Percentiles rank a stretch among this genome's conserved stretches.
phyloP scores from a whole-genome alignment of 2,329 filamentous ascomycete species.

The Drechmeria coniospora region DNA sequence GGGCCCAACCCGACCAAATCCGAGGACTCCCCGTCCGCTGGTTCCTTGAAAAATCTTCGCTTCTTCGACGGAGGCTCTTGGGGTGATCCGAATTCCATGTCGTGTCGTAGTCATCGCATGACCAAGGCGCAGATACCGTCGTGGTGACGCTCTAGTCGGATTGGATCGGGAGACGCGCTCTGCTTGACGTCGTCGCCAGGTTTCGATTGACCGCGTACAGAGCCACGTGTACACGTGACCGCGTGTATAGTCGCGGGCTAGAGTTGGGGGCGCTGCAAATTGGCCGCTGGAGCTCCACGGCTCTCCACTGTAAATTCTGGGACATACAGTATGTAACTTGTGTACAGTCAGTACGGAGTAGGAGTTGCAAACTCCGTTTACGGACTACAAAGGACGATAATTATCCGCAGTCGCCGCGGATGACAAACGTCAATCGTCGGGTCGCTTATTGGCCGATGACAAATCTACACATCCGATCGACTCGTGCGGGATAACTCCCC shows the following conservation, averaged over 20 bases:
- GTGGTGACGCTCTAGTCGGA: background rate
- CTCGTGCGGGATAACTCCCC: background rate
- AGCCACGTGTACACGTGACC: constrained; percentile 26
- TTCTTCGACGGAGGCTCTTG: constrained; percentile 30
- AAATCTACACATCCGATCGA: background rate
- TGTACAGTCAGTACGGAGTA: too few relatives aligned
- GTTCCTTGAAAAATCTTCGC: constrained; percentile 22
- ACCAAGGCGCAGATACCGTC: background rate
- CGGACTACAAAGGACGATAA: too few relatives aligned
- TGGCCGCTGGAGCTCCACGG: constrained; percentile 9
- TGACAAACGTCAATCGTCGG: constrained; percentile 5
- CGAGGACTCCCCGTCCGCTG: constrained; percentile 14
- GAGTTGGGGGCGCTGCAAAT: too few relatives aligned
- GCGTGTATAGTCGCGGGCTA: too few relatives aligned
- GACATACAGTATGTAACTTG: too few relatives aligned
- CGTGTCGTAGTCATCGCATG: constrained; percentile 3
- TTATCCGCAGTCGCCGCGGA: constrained; percentile 2
- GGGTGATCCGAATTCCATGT: constrained; percentile 24
- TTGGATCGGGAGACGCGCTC: constrained; percentile 22
- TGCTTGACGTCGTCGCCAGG: constrained; percentile 2
- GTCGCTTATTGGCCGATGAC: constrained; percentile 6
- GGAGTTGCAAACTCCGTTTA: too few relatives aligned
- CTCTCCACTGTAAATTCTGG: constrained; percentile 7
- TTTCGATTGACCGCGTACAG: constrained; percentile 21
- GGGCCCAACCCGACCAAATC: constrained; percentile 11